Base-by-base conservation (phyloP, 2,329 filamentous ascomycete genomes). In the Aspergillus pseudonomiae region DNA sequence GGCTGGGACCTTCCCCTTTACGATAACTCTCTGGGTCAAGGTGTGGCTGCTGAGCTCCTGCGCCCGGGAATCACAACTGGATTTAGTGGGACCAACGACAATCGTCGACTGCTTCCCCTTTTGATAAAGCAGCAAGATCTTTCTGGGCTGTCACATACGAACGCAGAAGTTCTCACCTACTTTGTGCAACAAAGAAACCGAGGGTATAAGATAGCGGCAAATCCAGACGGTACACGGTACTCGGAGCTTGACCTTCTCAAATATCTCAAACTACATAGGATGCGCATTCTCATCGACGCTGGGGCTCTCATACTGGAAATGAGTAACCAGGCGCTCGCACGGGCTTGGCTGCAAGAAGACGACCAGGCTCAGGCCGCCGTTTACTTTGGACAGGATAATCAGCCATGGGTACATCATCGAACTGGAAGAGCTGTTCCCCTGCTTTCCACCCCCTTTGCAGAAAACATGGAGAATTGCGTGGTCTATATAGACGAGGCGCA, bases 1-100 rank as follows among this genome's bases (percentile, higher is more conserved):
- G 88, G 87, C 0, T 92, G 89, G 89, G 89, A 92, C 66, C 78
- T 92, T 1, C 86, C 88, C 0, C 71, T 87, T 0, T 80, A 79
- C 30, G 63, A 19, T 2, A 36, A 57, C 9, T 39, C 14, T 2
- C 14, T 2, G 5, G 36, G 36, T 16, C 36, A 39, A 39, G 16
- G 36, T 39, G 36, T 5, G 6, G 12, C 14, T 6, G 6, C 12
- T 39, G 5, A 16, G 6, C 6, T 11, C 6, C 1, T 39, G 36
- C 14, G 5, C 4, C 5, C 36, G 1, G 36, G 14, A 39, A 39
- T 39, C 36, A 39, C 36, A 14, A 39, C 36, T 16, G 36, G 36
- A 16, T 39, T 39, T 39, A 39, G 36, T 6, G 36, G 36, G 14
- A 39, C 36, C 5, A 39, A 39, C 14, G 36, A 39, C 36, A 39